Conservation (phyloP, 148 eudicot species). For the Rhododendron mucronatum region DNA sequence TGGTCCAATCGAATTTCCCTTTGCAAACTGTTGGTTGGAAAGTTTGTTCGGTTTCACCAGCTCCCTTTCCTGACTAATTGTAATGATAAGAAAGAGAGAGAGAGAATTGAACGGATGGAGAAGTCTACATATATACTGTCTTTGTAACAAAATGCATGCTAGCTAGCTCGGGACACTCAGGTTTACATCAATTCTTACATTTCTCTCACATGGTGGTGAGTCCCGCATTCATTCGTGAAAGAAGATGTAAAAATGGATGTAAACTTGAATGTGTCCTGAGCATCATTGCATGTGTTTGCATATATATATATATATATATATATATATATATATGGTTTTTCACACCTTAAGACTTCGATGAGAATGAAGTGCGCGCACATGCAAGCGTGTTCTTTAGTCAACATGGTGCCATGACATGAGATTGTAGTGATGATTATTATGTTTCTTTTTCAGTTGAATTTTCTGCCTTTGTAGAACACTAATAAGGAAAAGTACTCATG, state of each 20-base stretch:
- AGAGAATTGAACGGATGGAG: not conserved
- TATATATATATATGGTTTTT: not conserved
- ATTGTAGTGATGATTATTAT: not conserved
- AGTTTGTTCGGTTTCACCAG: constrained; percentile 15
- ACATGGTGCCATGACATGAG: not conserved
- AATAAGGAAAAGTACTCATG: too few species aligned
- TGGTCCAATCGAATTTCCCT: constrained; percentile 11
- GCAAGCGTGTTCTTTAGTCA: constrained; percentile 7
- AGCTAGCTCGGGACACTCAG: not conserved
- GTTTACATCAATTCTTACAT: too few species aligned
- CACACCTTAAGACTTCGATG: not conserved
- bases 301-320: too few species aligned
- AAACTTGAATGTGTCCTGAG: not conserved
- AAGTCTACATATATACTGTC: not conserved
- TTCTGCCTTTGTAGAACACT: not conserved
- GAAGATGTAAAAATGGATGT: too few species aligned
- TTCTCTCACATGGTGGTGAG: not conserved
- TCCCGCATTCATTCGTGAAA: not conserved
- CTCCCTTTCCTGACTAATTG: constrained; percentile 22
- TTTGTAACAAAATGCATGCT: too few species aligned
- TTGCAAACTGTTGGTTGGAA: constrained; percentile 18
- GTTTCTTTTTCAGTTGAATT: not conserved
- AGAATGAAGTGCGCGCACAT: constrained; percentile 2
- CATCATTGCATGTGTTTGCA: not conserved
- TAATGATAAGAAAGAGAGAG: not conserved